A percentile compares a stretch with the other conserved stretches of the same genome.
Conservation (phyloP, 352 stramenopile genomes). For the Globisporangium orthogonon region DNA sequence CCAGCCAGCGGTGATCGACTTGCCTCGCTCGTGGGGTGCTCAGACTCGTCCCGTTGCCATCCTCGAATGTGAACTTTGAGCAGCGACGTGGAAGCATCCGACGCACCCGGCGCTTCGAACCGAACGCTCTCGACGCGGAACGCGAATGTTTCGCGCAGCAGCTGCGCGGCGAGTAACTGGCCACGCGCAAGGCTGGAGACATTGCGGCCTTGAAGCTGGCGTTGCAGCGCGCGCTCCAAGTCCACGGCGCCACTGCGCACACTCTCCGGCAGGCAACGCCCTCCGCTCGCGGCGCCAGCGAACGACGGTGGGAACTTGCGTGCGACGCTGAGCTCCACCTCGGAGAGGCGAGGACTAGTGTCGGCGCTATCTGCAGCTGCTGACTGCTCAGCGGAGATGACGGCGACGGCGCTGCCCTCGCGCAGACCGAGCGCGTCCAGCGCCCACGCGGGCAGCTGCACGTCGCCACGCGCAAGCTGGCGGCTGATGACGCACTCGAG, state of each 20-base stretch:
- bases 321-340: constrained; percentile 23
- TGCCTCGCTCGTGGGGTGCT: not conserved
- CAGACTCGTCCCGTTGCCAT: not conserved
- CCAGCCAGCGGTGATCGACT: too few species aligned
- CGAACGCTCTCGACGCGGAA: constrained; percentile 26
- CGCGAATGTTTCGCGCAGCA: constrained; percentile 48
- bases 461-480: not conserved
- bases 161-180: constrained; percentile 31
- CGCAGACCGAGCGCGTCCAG: constrained; percentile 21
- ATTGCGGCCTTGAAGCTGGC: constrained; percentile 26
- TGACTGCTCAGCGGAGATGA: constrained; percentile 1
- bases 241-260: constrained; percentile 28
- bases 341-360: constrained; percentile 1
- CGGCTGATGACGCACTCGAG: constrained; percentile 27
- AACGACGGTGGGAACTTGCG: constrained; percentile 21
- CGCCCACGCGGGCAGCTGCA: constrained; percentile 52
- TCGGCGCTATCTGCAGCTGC: constrained; percentile 10
- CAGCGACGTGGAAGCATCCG: constrained; percentile 7
- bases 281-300: not conserved
- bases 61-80: constrained; percentile 2
- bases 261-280: constrained; percentile 30
- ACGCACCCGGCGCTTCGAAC: not conserved
- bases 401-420: constrained; percentile 7
- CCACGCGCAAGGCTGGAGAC: constrained; percentile 5
- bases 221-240: constrained; percentile 21